Base-by-base conservation (phyloP, 2,329 filamentous ascomycete genomes). In the Aspergillus flavus region DNA sequence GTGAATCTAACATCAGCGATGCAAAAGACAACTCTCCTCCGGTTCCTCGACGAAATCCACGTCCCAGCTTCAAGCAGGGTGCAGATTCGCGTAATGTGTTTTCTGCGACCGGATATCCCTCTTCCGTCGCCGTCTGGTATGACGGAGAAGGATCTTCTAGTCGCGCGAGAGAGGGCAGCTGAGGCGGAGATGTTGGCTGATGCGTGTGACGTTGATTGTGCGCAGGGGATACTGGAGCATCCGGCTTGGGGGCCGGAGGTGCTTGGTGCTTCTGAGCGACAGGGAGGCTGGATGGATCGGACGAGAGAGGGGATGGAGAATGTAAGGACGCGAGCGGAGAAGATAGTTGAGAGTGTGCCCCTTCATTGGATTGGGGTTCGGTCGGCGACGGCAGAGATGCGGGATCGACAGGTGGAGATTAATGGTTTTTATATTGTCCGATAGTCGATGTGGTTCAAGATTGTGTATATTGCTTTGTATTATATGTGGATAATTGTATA, bases 71-170 rank as follows among this genome's bases (percentile, higher is more conserved):
- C 66, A 21, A 57, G 26, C 5, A 82, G 85, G 41, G 71, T 91
- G 2, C 81, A 85, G 32, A 71, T 90, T 6, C 73, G 87, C 1
- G 71, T 90, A 4, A 86, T 91, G 85, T 88, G 86, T 0, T 88
- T 85, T 41, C 71, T 91, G 2, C 84, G 84, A 32, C 76, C 80
- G 0, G 70, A 72, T 3, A 64, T 73, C 6, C 57, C 63, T 2
- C 63, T 46, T 4, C 61, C 64, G 3, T 9, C 32, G 7, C 57
- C 16, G 26, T 56, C 4, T 59, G 57, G 7, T 54, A 62, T 2
- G 62, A 64, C 46, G 3, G 58, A 54, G 19, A 16, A 26, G 4
- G 56, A 62, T 30, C 56, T 62, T 23, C 23, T 32, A 4, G 12
- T 39, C 4, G 46, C 48, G 2, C 48, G 58, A 26, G 46, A 41